Evolutionary conservation across 169 alveolate genomes (phyloP), one percentile per base, ranked within the genome.

Genomic region (Besnoitia besnoiti): DNA sequence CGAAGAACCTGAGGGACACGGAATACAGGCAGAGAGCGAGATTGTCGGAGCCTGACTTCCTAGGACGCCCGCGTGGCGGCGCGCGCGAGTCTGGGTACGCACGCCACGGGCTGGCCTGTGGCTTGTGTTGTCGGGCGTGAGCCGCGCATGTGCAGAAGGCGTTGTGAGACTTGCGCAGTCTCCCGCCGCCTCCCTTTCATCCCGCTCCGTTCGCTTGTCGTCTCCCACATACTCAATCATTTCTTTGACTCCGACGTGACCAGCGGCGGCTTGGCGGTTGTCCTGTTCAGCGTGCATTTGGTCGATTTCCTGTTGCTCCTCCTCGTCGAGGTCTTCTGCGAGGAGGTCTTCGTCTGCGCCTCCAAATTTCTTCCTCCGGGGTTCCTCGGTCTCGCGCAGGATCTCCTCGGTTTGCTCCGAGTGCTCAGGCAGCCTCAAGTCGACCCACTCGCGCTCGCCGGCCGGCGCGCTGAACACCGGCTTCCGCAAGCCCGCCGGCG

Each of bases 1-100:
- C 82, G 46, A 73, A 73, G 46, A 73, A 73, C 82, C 82, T 73
- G 82, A 8, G n/a, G 47, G 44, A 51, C n/a, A n/a, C n/a, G n/a
- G n/a, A n/a, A n/a, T n/a, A n/a, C n/a, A n/a, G n/a, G n/a, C n/a
- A n/a, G n/a, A n/a, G n/a, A n/a, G n/a, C n/a, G n/a, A n/a, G n/a
- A n/a, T n/a, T n/a, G n/a, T n/a, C n/a, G n/a, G n/a, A n/a, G n/a
- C n/a, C n/a, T n/a, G n/a, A n/a, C n/a, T n/a, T n/a, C n/a, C n/a
- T n/a, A n/a, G n/a, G n/a, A n/a, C n/a, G n/a, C n/a, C n/a, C n/a
- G n/a, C n/a, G n/a, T n/a, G n/a, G n/a, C n/a, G n/a, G n/a, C n/a
- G n/a, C n/a, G n/a, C n/a, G n/a, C n/a, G n/a, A n/a, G n/a, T n/a
- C n/a, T n/a, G n/a, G n/a, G n/a, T n/a, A n/a, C n/a, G n/a, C n/a